These are phyloP conservation scores for Magnolia kwangsiensis DNA, from an alignment of 164 flowering plant species.

Conservation along the genomic window DNA sequence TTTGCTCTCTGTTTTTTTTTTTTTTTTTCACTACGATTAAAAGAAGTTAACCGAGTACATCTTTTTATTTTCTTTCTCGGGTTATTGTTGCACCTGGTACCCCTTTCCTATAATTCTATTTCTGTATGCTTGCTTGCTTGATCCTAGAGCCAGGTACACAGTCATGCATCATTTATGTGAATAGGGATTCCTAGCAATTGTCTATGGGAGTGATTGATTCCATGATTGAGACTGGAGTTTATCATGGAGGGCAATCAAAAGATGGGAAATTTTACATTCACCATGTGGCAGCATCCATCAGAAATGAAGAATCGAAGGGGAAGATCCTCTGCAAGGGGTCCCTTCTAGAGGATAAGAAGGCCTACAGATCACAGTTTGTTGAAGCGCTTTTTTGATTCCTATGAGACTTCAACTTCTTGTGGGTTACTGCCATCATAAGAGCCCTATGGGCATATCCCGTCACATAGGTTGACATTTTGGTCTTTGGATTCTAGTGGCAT, in stretches of 20 bases:
- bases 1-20: neutral
- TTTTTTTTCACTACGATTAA: neutral
- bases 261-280: neutral
- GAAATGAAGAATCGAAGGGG: neutral
- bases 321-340: neutral
- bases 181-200: neutral
- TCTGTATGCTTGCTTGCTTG: neutral
- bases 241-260: neutral
- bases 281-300: neutral
- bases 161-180: neutral
- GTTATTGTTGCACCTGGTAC: neutral
- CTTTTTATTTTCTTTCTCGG: neutral
- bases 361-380: neutral
- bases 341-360: neutral
- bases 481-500: too few species aligned
- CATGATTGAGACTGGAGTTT: neutral
- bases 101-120: neutral
- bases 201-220: neutral
- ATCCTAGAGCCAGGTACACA: neutral
- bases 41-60: neutral
- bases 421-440: neutral
- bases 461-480: too few species aligned
- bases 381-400: neutral
- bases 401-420: neutral
- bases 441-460: neutral